Percentiles rank a stretch among this genome's conserved stretches.
These are phyloP conservation scores for Primulina eburnea DNA, from an alignment of 257 asterid species.

Conservation along the genomic window DNA sequence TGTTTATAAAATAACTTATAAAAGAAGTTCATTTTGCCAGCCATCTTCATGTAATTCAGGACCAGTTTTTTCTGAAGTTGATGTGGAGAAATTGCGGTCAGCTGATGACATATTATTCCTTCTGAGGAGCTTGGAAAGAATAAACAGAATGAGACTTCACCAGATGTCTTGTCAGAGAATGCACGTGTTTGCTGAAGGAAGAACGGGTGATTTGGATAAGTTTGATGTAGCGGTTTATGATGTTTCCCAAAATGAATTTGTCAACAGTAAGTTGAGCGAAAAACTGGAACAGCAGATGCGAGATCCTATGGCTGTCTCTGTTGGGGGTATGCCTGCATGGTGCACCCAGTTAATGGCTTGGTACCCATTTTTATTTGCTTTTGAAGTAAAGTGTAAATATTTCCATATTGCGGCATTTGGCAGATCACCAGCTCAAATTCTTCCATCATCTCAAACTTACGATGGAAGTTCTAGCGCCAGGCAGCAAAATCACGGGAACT, in stretches of 20 bases:
- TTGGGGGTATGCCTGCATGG: constrained; percentile 91
- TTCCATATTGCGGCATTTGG: constrained; percentile 68
- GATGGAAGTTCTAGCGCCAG: constrained; percentile 42
- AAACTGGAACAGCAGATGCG: constrained; percentile 90
- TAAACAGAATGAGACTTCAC: constrained; percentile 67
- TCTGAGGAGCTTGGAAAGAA: constrained; percentile 69
- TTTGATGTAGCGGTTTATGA: constrained; percentile 36
- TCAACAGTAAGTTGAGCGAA: constrained; percentile 71
- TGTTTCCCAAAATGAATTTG: constrained; percentile 67
- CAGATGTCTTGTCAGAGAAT: constrained; percentile 54
- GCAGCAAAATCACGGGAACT: constrained; percentile 44
- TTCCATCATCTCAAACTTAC: constrained; percentile 32
- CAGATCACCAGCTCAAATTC: constrained; percentile 40
- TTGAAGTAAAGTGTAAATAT: constrained; percentile 79
- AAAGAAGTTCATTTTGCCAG: constrained; percentile 32
- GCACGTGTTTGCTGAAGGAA: constrained; percentile 55
- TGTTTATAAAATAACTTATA: constrained; percentile 54
- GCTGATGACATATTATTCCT: constrained; percentile 62
- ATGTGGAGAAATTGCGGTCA: constrained; percentile 50
- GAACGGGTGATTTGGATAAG: constrained; percentile 38
- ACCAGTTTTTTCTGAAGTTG: constrained; percentile 40
- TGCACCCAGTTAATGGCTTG: constrained; percentile 67
- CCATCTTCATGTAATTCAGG: constrained; percentile 38
- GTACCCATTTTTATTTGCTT: constrained; percentile 81
- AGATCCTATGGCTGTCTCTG: constrained; percentile 63